phyloP scores from a whole-genome alignment of 2,329 filamentous ascomycete genomes.

The Fusarium phyllophilum region DNA sequence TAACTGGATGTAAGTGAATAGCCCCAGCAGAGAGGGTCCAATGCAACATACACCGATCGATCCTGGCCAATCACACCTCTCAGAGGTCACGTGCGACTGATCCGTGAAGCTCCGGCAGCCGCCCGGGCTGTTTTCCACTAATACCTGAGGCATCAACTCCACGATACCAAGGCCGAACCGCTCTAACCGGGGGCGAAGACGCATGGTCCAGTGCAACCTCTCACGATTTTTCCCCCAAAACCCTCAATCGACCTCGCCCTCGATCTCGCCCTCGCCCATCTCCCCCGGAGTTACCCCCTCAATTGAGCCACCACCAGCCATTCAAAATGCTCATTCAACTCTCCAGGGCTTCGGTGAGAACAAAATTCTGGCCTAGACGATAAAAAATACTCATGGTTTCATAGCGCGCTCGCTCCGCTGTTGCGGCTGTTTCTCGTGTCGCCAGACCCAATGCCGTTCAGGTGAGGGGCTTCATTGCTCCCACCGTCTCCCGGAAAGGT shows the following conservation, averaged over 20 bases:
- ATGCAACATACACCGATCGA: not conserved
- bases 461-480: constrained; percentile 67
- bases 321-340: constrained; percentile 67
- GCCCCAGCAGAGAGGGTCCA: not conserved
- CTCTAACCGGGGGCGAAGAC: constrained; percentile 41
- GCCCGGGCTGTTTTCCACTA: too few species aligned
- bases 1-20: constrained; percentile 24
- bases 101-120: constrained; percentile 30
- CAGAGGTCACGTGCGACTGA: constrained; percentile 2
- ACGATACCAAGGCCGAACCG: constrained; percentile 35
- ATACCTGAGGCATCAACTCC: constrained; percentile 31
- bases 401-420: constrained; percentile 63
- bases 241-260: constrained; percentile 36
- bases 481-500: constrained; percentile 71
- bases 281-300: constrained; percentile 47
- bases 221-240: constrained; percentile 57
- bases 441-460: constrained; percentile 55
- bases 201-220: constrained; percentile 43
- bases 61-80: constrained; percentile 7
- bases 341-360: constrained; percentile 66
- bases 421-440: constrained; percentile 60
- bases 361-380: not conserved
- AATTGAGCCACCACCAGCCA: constrained; percentile 60
- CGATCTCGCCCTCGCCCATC: constrained; percentile 16
- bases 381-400: constrained; percentile 29